Conservation (phyloP, 2,329 filamentous ascomycete species). For the Sclerotinia trifoliorum region DNA sequence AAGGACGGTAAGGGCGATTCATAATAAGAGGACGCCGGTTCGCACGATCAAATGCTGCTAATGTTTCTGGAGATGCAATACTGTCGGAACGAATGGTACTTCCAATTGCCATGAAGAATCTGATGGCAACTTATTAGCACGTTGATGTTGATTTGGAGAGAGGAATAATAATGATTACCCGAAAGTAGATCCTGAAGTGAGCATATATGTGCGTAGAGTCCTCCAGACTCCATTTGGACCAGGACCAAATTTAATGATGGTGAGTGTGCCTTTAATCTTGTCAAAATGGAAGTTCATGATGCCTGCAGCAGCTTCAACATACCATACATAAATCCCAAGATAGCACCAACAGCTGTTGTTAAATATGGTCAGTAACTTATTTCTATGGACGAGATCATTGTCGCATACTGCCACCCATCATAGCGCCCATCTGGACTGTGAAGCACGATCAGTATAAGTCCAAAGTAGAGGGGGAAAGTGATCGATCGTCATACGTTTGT, state of each 20-base stretch:
- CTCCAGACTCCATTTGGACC: conserved; percentile 92
- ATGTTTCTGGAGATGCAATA: conserved; percentile 64
- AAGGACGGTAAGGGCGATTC: conserved; percentile 32
- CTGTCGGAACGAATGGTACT: conserved; percentile 90
- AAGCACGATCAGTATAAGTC: conserved; percentile 40
- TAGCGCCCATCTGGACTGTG: conserved; percentile 92
- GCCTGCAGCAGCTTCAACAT: conserved; percentile 37
- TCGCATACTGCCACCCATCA: conserved; percentile 95
- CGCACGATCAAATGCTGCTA: conserved; percentile 73
- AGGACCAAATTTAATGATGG: conserved; percentile 92
- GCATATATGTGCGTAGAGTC: conserved; percentile 95
- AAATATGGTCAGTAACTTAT: conserved; percentile 16
- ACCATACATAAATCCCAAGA: conserved; percentile 99
- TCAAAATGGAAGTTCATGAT: conserved; percentile 1
- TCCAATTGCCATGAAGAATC: conserved; percentile 98
- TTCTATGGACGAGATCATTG: not conserved
- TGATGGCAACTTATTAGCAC: conserved; percentile 37
- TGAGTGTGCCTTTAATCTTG: conserved; percentile 69
- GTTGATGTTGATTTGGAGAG: not conserved
- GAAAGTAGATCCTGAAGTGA: conserved; percentile 91
- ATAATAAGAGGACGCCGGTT: conserved; percentile 72
- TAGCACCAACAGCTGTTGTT: conserved; percentile 77
- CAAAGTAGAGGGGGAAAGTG: conserved; percentile 18
- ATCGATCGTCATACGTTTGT: conserved; percentile 16
- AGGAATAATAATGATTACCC: conserved; percentile 58